Conservation (phyloP, 2,329 filamentous ascomycete genomes). For the Diaporthe ampelina region DNA sequence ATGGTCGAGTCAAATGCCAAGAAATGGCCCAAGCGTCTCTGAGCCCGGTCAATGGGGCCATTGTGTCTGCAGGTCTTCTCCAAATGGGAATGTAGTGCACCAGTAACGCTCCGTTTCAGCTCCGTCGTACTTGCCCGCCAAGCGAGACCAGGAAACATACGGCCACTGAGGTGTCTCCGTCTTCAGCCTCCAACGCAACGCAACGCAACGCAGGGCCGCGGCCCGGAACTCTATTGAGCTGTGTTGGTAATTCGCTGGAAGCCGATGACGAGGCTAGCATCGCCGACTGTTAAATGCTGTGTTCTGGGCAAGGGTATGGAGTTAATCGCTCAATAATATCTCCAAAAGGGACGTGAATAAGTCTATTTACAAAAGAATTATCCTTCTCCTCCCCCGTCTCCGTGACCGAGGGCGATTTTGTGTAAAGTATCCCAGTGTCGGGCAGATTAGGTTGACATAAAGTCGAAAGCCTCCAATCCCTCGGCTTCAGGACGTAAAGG, state of each 20-base stretch:
- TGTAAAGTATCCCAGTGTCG: not conserved
- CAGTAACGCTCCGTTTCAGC: constrained; percentile 20
- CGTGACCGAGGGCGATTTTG: not conserved
- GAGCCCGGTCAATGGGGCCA: not conserved
- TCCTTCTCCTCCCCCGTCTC: not conserved
- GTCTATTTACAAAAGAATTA: not conserved
- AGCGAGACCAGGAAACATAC: constrained; percentile 9
- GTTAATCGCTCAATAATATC: not conserved
- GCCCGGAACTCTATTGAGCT: constrained; percentile 28
- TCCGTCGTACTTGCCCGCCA: not conserved
- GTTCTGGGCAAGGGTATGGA: not conserved
- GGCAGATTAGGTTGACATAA: constrained; percentile 23
- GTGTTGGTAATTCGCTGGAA: not conserved
- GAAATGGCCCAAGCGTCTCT: constrained; percentile 21
- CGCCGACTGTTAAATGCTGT: not conserved
- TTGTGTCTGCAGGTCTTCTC: not conserved
- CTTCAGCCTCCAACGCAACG: constrained; percentile 30
- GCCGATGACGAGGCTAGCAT: not conserved
- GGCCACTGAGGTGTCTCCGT: constrained; percentile 3
- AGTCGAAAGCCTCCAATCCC: constrained; percentile 29
- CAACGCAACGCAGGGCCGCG: constrained; percentile 6
- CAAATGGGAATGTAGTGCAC: not conserved
- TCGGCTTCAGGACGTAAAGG: constrained; percentile 39
- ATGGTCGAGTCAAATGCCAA: constrained; percentile 6
- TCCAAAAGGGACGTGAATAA: constrained; percentile 2